These are phyloP conservation scores for Penicillium crystallinum DNA, from an alignment of 495 filamentous ascomycete species.

Conservation along the genomic window DNA sequence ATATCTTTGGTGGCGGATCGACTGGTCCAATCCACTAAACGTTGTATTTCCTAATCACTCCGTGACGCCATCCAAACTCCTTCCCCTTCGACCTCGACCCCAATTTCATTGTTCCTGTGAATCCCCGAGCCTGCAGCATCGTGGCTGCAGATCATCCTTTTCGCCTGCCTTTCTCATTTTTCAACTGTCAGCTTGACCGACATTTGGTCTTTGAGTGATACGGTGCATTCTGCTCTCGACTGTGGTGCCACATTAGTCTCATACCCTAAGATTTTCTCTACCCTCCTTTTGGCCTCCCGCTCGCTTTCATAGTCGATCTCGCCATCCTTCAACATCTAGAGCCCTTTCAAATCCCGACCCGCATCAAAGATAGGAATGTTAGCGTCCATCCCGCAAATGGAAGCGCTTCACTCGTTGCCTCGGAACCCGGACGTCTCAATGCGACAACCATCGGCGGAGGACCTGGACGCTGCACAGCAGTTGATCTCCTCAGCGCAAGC, in stretches of 20 bases:
- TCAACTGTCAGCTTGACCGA: conserved; percentile 37
- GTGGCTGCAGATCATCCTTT: conserved; percentile 13
- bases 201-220: conserved; percentile 39
- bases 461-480: conserved; percentile 45
- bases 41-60: background rate
- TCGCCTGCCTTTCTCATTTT: conserved; percentile 13
- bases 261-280: conserved; percentile 10
- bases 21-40: background rate
- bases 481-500: conserved; percentile 43
- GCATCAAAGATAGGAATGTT: conserved; percentile 30
- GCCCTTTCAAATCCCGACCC: conserved; percentile 2
- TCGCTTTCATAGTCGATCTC: conserved; percentile 3
- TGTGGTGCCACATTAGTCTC: conserved; percentile 33
- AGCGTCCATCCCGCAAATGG: conserved; percentile 39
- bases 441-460: conserved; percentile 42
- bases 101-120: conserved; percentile 8
- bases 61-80: background rate
- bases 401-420: conserved; percentile 36
- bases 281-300: conserved; percentile 22
- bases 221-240: conserved; percentile 34
- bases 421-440: conserved; percentile 27
- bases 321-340: background rate
- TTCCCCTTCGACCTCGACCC: background rate
- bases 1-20: conserved; percentile 2
- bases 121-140: conserved; percentile 9